phyloP scores from a whole-genome alignment of 2,329 filamentous ascomycete genomes.

The Sporothrix brasiliensis region DNA sequence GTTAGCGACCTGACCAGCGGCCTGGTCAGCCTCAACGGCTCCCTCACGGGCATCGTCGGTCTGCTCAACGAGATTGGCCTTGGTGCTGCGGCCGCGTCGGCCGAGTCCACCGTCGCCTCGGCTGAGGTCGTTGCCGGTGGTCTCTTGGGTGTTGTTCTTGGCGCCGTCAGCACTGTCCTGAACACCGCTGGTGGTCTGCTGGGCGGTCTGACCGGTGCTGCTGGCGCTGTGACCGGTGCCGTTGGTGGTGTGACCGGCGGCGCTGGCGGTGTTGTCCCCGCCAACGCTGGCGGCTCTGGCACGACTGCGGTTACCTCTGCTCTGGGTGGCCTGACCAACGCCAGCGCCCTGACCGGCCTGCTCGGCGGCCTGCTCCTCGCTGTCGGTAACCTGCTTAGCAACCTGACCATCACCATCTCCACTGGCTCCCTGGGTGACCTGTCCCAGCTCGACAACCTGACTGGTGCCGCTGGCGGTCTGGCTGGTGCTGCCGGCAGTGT shows the following conservation, averaged over 20 bases:
- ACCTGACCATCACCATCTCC: constrained; percentile 10
- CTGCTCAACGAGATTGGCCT: constrained; percentile 24
- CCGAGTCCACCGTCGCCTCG: neutral
- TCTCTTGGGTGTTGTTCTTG: no score
- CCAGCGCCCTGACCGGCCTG: constrained; percentile 12
- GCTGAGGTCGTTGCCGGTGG: no score
- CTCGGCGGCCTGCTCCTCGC: constrained; percentile 3
- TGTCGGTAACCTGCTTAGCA: constrained; percentile 11
- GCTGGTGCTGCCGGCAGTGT: neutral
- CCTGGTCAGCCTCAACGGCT: constrained; percentile 9
- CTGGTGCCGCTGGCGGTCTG: neutral
- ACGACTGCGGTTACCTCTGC: constrained; percentile 1
- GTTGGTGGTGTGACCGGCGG: neutral
- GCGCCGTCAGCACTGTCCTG: neutral
- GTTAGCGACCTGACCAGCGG: constrained; percentile 20
- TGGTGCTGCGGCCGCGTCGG: neutral
- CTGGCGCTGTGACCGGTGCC: neutral
- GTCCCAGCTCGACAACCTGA: neutral
- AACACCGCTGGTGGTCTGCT: neutral
- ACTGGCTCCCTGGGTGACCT: constrained; percentile 2
- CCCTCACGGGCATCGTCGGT: neutral
- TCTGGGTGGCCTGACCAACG: constrained; percentile 8
- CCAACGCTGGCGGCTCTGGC: neutral
- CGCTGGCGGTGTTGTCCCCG: constrained; percentile 15
- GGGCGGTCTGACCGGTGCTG: neutral